Base-by-base conservation (phyloP, 208 protist genomes). In the Leishmania guyanensis region DNA sequence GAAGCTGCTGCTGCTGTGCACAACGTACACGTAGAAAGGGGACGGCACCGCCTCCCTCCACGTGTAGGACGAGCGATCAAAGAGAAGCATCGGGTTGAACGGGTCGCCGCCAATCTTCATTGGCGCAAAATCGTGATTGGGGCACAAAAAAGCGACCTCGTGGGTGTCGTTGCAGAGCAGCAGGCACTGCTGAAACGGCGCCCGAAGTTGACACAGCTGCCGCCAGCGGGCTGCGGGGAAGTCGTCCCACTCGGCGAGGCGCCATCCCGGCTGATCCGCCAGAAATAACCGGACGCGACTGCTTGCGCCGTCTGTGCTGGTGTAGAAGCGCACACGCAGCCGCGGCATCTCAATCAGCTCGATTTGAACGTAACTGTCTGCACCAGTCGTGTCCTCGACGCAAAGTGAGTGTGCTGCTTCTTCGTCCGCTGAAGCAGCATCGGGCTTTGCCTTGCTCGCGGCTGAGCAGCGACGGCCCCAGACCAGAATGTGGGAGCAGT, bases 1-100 rank as follows among this genome's bases (percentile, higher is more conserved):
- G 82, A 99, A 98, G 64, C 91, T 91, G 58, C 90, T 77, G 81
- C 92, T 96, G 33, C 95, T 82, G 85, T 99, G 96, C 39, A 98
- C 88, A 3, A 88, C 79, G 89, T 96, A 98, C 17, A 95, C 70
- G 87, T 98, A 98, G 77, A 97, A 97, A 16, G 92, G 90, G n/a
- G 95, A 92, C 22, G 91, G 88, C 53, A 98, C 89, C 69, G 75
- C 76, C 76, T 94, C 92, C n/a, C 90, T 79, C 94, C 93, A 97
- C 12, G 80, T 82, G 75, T 93, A 85, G 53, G 91, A 93, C 26
- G 89, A 82, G 43, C 94, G 88, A 64, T 97, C 90, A 26, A 96
- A 92, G 17, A 96, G 83, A 62, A 96, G 82, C 76, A 90, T 71
- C 33, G 81, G 74, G 50, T 81, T 86, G 73, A 95, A 95, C 33